These are phyloP conservation scores for Aspergillus diversus DNA, from an alignment of 495 filamentous ascomycete species.

Conservation along the genomic window DNA sequence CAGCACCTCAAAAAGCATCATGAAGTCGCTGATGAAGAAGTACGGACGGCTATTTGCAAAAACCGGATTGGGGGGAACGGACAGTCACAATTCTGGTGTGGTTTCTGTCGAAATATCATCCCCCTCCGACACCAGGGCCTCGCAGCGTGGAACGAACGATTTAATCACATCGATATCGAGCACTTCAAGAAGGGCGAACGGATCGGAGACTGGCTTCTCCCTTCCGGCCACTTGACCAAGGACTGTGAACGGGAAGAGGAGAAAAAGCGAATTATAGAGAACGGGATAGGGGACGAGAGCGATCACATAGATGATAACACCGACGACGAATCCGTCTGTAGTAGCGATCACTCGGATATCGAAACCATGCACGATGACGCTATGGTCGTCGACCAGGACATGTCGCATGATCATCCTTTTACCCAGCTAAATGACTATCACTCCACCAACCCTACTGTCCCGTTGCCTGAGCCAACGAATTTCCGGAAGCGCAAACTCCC, in stretches of 20 bases:
- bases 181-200: conserved; percentile 65
- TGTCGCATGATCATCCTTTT: neutral
- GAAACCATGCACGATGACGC: conserved; percentile 17
- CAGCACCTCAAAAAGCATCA: conserved; percentile 63
- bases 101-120: conserved; percentile 72
- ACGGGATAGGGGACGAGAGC: conserved; percentile 5
- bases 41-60: conserved; percentile 52
- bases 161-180: conserved; percentile 79
- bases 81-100: conserved; percentile 83
- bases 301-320: conserved; percentile 19
- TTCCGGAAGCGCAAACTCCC: conserved; percentile 36
- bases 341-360: conserved; percentile 16
- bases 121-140: conserved; percentile 55
- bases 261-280: neutral
- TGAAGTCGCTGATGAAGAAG: conserved; percentile 36
- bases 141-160: conserved; percentile 73
- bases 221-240: conserved; percentile 23
- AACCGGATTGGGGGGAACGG: conserved; percentile 71
- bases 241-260: conserved; percentile 14
- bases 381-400: conserved; percentile 1
- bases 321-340: conserved; percentile 18
- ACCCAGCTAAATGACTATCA: neutral
- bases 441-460: neutral
- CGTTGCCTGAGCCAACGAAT: conserved; percentile 5
- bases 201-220: conserved; percentile 52